Evolutionary conservation across 805 yeast species (phyloP), one percentile per base, ranked within the genome.

Genomic region (Metschnikowia santaceciliae): DNA sequence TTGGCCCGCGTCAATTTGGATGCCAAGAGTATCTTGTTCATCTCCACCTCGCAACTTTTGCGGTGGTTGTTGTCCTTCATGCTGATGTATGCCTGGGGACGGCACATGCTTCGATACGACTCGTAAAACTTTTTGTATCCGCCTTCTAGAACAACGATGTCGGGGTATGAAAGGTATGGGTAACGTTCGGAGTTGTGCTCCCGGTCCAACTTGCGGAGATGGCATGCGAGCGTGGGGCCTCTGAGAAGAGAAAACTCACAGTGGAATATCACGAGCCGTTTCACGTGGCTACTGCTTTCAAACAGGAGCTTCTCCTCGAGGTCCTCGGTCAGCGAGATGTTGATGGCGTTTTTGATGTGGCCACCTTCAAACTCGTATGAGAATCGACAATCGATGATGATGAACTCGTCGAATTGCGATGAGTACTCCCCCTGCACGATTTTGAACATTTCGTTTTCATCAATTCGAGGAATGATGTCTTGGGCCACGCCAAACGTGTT

Each of bases 321-420:
- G 45, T 81, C 86, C 49, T 79, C 79, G 58, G 86, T 84, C 35
- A 86, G 79, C 38, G 87, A 82, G 32, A 90, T 75, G 65, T 92
- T 94, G 48, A 88, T 60, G 6, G 98, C 96, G 43, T 86, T 84
- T 43, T 77, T 80, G 43, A 94, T 89, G 67, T 94, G 99, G 30
- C 99, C 99, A 32, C 98, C 98, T 38, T 80, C 75, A 66, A 74
- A 94, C 68, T 94, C 99, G 71, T 92, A 92, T 60, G 84, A 89
- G 64, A 94, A 94, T 48, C 99, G 80, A 64, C 98, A 90, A 69
- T 94, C 99, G 8, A 94, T 74, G 15, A 94, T 72, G 6, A 79
- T 59, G 38, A 79, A 69, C 33, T 80, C 79, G 53, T 82, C 82
- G 61, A 83, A 90, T 46, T 70, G 70, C 20, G 75, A 66, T 14